Percentiles rank a stretch among this genome's conserved stretches.
Evolutionary conservation across 495 filamentous ascomycete genomes (phyloP).

Genomic region (Trichoderma gamsii): DNA sequence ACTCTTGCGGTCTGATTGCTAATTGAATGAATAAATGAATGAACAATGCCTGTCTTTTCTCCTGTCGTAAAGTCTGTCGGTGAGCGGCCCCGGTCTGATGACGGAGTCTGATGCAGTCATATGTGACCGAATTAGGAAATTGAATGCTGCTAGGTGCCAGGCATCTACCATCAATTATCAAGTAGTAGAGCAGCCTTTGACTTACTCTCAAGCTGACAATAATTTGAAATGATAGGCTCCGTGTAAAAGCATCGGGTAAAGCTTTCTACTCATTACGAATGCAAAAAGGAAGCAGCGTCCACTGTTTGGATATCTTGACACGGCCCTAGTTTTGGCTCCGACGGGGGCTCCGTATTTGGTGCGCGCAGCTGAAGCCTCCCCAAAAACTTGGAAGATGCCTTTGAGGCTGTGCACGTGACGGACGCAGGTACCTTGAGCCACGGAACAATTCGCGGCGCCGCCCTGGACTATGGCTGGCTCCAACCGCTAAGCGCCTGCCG

Average conservation of each 20-base stretch:
- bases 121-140: neutral
- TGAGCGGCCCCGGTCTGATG: neutral
- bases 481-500: neutral
- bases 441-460: conserved; percentile 13
- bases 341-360: neutral
- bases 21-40: neutral
- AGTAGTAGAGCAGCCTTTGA: too few relatives aligned
- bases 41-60: neutral
- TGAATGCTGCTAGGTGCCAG: neutral
- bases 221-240: too few relatives aligned
- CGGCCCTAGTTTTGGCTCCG: conserved; percentile 6
- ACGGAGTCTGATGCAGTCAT: neutral
- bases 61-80: neutral
- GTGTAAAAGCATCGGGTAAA: too few relatives aligned
- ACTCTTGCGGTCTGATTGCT: neutral
- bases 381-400: neutral
- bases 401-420: conserved; percentile 1
- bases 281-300: neutral
- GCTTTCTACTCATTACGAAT: neutral
- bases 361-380: neutral
- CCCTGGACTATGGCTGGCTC: neutral
- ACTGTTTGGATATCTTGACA: neutral
- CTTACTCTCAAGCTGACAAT: too few relatives aligned
- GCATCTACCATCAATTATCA: too few relatives aligned
- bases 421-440: neutral